phyloP scores from a whole-genome alignment of 352 stramenopile genomes.

The Phytopythium chamaehyphon region DNA sequence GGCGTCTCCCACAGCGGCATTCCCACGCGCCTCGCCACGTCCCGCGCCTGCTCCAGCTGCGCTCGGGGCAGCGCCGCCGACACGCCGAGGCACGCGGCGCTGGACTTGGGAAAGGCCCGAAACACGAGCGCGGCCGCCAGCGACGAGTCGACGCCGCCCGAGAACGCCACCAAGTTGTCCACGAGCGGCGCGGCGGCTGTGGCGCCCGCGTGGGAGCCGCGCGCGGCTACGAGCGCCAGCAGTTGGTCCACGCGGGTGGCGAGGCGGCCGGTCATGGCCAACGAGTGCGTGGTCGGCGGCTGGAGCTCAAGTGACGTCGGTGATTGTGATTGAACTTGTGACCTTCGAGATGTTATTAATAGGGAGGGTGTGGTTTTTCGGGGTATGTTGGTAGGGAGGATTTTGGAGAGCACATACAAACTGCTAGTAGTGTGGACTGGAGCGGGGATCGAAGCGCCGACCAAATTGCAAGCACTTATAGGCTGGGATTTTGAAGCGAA shows the following conservation, averaged over 20 bases:
- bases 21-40: constrained; percentile 85
- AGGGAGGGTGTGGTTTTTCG: no score
- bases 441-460: constrained; percentile 29
- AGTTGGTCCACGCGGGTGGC: constrained; percentile 27
- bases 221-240: constrained; percentile 28
- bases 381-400: no score
- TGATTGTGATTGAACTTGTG: no score
- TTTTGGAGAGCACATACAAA: constrained; percentile 13
- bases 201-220: constrained; percentile 8
- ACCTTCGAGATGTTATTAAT: no score
- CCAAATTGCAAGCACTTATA: constrained; percentile 20
- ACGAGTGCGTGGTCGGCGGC: no score
- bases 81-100: constrained; percentile 90
- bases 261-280: neutral
- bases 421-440: neutral
- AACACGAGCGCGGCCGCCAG: constrained; percentile 91
- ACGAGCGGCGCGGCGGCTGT: constrained; percentile 8
- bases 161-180: constrained; percentile 89
- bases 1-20: constrained; percentile 84
- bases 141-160: constrained; percentile 95
- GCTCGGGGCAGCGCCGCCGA: constrained; percentile 86
- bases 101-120: constrained; percentile 65
- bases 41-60: constrained; percentile 86
- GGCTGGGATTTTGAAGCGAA: neutral
- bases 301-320: no score